A percentile compares a stretch with the other conserved stretches of the same genome.
Evolutionary conservation across 306 rosid genomes (phyloP).

Genomic region (Canavalia ensiformis): DNA sequence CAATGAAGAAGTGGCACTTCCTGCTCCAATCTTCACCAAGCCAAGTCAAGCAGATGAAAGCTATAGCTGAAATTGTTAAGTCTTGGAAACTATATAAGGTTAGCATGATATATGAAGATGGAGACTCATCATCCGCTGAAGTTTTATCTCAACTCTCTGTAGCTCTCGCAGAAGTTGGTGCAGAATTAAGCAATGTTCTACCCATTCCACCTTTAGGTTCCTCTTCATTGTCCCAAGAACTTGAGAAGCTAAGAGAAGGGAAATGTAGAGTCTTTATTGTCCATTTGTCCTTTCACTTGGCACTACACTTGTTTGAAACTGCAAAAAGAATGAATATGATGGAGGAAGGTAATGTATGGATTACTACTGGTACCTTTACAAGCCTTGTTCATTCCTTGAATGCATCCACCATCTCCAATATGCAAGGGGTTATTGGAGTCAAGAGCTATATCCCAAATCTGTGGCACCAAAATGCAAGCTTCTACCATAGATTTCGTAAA

Average conservation of each 20-base stretch:
- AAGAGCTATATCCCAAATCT: conserved; percentile 50
- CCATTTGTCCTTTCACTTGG: conserved; percentile 54
- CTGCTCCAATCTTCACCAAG: conserved; percentile 53
- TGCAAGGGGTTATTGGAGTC: conserved; percentile 64
- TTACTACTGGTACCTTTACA: conserved; percentile 59
- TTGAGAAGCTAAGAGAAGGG: conserved; percentile 53
- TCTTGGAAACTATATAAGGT: conserved; percentile 59
- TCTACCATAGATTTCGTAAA: conserved; percentile 39
- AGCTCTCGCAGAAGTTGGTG: conserved; percentile 48
- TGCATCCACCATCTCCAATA: conserved; percentile 52
- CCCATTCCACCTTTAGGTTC: conserved; percentile 54
- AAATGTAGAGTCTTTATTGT: conserved; percentile 57
- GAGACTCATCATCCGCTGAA: conserved; percentile 47
- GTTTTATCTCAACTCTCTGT: conserved; percentile 49
- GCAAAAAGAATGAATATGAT: conserved; percentile 61
- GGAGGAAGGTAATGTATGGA: conserved; percentile 63
- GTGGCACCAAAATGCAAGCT: neutral
- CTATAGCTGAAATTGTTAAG: conserved; percentile 56
- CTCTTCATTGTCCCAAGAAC: conserved; percentile 52
- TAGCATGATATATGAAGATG: conserved; percentile 59
- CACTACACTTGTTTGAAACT: conserved; percentile 45
- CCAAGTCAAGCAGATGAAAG: conserved; percentile 53
- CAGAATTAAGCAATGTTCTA: conserved; percentile 41
- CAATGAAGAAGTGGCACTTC: conserved; percentile 55
- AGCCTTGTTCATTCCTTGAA: conserved; percentile 58